Evolutionary conservation across 2,329 filamentous ascomycete genomes (phyloP).

Genomic region (Ilyonectria sp.): DNA sequence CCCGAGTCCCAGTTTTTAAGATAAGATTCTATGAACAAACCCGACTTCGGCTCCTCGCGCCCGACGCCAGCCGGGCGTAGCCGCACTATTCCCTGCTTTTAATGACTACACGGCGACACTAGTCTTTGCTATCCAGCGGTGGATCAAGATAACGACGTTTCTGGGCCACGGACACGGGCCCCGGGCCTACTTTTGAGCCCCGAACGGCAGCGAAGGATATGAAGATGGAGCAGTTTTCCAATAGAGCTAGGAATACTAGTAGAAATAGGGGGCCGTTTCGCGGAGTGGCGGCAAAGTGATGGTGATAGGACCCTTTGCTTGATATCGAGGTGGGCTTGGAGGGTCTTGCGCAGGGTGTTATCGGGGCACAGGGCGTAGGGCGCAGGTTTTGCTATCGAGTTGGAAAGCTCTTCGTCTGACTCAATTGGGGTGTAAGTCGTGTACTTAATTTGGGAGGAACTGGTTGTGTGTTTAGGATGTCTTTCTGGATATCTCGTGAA

Average conservation of each 20-base stretch:
- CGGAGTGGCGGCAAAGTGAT: neutral
- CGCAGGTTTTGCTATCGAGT: neutral
- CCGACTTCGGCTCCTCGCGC: neutral
- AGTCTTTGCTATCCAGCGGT: constrained; percentile 6
- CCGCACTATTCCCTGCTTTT: constrained; percentile 6
- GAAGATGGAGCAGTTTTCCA: neutral
- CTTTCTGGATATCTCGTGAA: neutral
- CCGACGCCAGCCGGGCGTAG: constrained; percentile 18
- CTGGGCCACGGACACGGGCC: neutral
- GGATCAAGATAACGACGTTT: constrained; percentile 14
- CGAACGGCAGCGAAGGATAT: neutral
- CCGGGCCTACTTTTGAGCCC: constrained; percentile 9
- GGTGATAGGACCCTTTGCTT: neutral
- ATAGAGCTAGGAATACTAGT: neutral
- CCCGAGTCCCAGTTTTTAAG: neutral
- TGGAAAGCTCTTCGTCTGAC: neutral
- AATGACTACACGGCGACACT: constrained; percentile 9
- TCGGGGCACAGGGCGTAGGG: neutral
- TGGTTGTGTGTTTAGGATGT: neutral
- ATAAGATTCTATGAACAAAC: neutral
- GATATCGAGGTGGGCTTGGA: neutral
- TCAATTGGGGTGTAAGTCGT: neutral
- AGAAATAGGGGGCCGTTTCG: constrained; percentile 3
- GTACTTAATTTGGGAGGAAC: neutral
- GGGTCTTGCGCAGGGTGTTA: neutral